Percentiles rank a stretch among this genome's conserved stretches.
Conservation (phyloP, 768 basidiomycete species). For the Leccinum longicurvipes region DNA sequence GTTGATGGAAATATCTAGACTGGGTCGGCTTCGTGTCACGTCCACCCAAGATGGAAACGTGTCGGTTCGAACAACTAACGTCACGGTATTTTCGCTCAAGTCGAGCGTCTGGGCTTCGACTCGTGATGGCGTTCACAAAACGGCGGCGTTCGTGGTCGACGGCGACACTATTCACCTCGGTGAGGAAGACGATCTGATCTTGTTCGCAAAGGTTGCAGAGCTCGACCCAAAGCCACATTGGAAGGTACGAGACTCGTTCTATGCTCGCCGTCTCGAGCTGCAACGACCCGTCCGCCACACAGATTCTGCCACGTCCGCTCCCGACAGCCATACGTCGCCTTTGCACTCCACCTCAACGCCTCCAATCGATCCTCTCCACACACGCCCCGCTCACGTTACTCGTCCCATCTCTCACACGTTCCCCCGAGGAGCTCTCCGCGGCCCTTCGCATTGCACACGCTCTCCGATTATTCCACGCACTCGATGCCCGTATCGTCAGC, state of each 20-base stretch:
- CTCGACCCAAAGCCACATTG: slow-evolving; percentile 7
- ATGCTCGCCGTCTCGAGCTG: not conserved
- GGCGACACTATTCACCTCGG: slow-evolving; percentile 1
- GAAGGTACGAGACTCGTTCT: slow-evolving; percentile 17
- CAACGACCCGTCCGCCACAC: not conserved
- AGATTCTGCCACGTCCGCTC: slow-evolving; percentile 7
- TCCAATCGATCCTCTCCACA: slow-evolving; percentile 64
- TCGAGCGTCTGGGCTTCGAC: not conserved
- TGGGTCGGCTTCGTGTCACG: slow-evolving; percentile 22
- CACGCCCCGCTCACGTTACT: slow-evolving; percentile 54
- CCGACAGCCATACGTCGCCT: not conserved
- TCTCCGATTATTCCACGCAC: slow-evolving; percentile 61
- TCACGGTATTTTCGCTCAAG: slow-evolving; percentile 24
- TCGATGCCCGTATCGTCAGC: slow-evolving; percentile 63
- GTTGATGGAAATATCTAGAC: slow-evolving; percentile 4
- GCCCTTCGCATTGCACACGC: slow-evolving; percentile 69
- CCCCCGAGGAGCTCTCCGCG: slow-evolving; percentile 44
- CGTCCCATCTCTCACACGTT: slow-evolving; percentile 36
- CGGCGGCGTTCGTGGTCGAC: slow-evolving; percentile 12
- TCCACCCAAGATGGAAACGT: not conserved
- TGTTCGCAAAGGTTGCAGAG: slow-evolving; percentile 7
- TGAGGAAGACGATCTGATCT: not conserved
- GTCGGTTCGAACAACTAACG: slow-evolving; percentile 24
- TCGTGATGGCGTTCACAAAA: not conserved
- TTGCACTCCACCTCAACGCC: slow-evolving; percentile 34